These are phyloP conservation scores for Gilbertella persicaria DNA, from an alignment of 371 early-diverging fungal species.

Conservation along the genomic window DNA sequence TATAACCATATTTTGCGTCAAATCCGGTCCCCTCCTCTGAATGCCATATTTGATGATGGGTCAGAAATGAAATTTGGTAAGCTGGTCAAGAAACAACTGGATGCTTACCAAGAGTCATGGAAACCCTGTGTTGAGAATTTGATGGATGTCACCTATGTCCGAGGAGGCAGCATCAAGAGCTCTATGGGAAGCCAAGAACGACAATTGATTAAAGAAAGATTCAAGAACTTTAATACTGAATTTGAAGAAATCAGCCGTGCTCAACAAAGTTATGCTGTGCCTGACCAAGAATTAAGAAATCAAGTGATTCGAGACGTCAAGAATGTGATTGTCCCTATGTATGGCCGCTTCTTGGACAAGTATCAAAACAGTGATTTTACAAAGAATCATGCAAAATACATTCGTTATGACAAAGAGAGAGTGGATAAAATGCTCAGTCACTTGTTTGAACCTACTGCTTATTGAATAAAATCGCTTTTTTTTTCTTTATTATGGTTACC, in stretches of 20 bases:
- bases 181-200: constrained; percentile 68
- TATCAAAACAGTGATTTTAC: constrained; percentile 70
- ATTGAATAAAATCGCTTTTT: constrained; percentile 3
- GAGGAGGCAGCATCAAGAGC: constrained; percentile 64
- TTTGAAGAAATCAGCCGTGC: constrained; percentile 77
- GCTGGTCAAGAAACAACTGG: constrained; percentile 59
- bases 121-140: constrained; percentile 70
- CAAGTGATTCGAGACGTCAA: constrained; percentile 75
- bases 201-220: constrained; percentile 77
- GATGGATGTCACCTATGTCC: constrained; percentile 76
- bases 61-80: constrained; percentile 64
- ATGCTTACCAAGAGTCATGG: constrained; percentile 75
- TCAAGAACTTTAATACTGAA: constrained; percentile 84
- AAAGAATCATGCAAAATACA: constrained; percentile 82
- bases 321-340: constrained; percentile 78
- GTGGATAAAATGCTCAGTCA: constrained; percentile 68
- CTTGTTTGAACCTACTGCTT: constrained; percentile 66
- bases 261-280: constrained; percentile 78
- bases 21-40: constrained; percentile 59
- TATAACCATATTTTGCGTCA: constrained; percentile 74
- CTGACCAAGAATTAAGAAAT: constrained; percentile 76
- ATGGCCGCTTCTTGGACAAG: constrained; percentile 73
- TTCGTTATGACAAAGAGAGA: constrained; percentile 72
- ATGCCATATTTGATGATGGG: constrained; percentile 55
- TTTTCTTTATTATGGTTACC: not conserved